A percentile compares a stretch with the other conserved stretches of the same genome.
These are phyloP conservation scores for Claviceps arundinis DNA, from an alignment of 2,329 filamentous ascomycete species.

Conservation along the genomic window DNA sequence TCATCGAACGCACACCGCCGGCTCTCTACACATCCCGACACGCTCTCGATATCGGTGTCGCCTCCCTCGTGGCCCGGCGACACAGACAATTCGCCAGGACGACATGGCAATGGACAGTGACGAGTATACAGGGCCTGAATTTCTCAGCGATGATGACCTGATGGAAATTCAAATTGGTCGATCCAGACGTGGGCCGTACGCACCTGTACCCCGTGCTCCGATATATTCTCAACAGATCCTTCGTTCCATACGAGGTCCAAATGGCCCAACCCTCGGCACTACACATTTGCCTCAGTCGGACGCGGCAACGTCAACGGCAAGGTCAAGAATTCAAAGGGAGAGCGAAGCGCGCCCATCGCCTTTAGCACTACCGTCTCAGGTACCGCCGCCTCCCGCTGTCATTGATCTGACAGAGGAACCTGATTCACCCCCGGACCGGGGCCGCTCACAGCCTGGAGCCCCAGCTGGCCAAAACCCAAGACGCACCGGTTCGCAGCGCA, in stretches of 20 bases:
- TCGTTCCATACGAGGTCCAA: neutral
- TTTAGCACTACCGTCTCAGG: neutral
- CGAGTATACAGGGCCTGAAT: constrained; percentile 7
- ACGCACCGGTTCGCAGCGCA: constrained; percentile 26
- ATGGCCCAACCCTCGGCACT: neutral
- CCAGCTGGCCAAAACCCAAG: constrained; percentile 22
- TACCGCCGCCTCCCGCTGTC: constrained; percentile 16
- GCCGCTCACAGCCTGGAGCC: constrained; percentile 15
- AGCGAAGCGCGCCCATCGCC: neutral
- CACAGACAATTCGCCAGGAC: neutral
- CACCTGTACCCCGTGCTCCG: neutral
- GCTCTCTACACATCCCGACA: neutral
- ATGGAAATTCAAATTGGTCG: constrained; percentile 18
- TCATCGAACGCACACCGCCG: neutral
- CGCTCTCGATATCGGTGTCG: neutral
- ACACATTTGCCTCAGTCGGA: neutral
- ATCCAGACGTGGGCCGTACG: constrained; percentile 2
- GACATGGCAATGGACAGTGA: constrained; percentile 9
- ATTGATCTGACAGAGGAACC: constrained; percentile 40
- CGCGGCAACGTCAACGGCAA: neutral
- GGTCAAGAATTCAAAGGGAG: neutral
- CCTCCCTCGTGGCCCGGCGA: neutral
- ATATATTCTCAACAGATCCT: neutral
- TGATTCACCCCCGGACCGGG: constrained; percentile 29
- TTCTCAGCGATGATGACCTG: constrained; percentile 19